These are phyloP conservation scores for Akanthomyces muscarius DNA, from an alignment of 2,329 filamentous ascomycete genomes.

Conservation along the genomic window DNA sequence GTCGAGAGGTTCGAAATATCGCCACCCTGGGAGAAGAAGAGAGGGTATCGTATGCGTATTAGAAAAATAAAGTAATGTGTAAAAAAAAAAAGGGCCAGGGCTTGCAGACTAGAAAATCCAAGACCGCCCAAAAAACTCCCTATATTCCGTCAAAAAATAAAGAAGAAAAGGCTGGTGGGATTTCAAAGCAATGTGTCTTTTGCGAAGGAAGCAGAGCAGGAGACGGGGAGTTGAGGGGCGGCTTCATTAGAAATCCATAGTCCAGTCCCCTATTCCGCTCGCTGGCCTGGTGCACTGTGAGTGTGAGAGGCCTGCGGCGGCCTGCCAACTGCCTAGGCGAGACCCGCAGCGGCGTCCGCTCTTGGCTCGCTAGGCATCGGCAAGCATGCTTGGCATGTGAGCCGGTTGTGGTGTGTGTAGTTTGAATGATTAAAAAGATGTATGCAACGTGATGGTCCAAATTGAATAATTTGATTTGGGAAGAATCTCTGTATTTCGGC, in stretches of 20 bases:
- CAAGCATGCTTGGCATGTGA: not conserved
- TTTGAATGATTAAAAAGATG: no score
- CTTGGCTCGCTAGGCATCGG: not conserved
- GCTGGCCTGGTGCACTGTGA: not conserved
- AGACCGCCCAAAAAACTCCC: not conserved
- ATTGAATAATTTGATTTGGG: no score
- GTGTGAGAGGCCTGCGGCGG: not conserved
- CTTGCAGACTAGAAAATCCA: not conserved
- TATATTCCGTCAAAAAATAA: not conserved
- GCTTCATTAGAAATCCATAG: conserved; percentile 14
- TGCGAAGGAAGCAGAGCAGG: not conserved
- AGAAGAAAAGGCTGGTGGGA: not conserved
- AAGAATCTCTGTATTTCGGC: no score
- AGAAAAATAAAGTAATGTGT: not conserved
- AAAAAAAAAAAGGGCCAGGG: not conserved
- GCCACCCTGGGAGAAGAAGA: not conserved
- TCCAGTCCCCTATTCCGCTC: conserved; percentile 7
- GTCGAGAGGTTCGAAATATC: not conserved
- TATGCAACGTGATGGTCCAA: not conserved
- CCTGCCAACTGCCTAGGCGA: not conserved
- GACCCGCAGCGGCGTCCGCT: conserved; percentile 4
- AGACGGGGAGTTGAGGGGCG: conserved; percentile 1
- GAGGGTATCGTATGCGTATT: conserved; percentile 17
- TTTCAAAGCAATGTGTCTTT: not conserved
- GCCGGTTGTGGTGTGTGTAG: not conserved